A percentile compares a stretch with the other conserved stretches of the same genome.
phyloP scores from a whole-genome alignment of 257 asterid species.

The Solanum etuberosum region DNA sequence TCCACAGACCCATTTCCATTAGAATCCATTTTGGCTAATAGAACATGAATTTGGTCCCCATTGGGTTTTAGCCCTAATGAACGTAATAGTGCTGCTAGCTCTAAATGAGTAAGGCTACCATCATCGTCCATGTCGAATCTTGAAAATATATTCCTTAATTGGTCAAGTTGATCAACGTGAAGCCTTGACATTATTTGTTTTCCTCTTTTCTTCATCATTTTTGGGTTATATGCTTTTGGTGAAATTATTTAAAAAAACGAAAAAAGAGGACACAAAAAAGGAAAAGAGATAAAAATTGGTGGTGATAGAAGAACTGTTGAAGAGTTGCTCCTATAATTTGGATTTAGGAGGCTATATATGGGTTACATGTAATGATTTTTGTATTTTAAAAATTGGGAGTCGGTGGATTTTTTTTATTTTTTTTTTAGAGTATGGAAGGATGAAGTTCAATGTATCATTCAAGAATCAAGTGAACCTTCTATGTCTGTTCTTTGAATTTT shows the following conservation, averaged over 20 bases:
- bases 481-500: constrained; percentile 10
- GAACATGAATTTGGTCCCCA: constrained; percentile 65
- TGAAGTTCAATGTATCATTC: background rate
- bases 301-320: background rate
- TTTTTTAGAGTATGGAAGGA: background rate
- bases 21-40: constrained; percentile 57
- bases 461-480: background rate
- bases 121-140: constrained; percentile 92
- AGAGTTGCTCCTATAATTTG: background rate
- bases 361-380: background rate
- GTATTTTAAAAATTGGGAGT: background rate
- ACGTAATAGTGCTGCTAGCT: constrained; percentile 80
- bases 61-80: constrained; percentile 68
- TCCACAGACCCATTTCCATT: constrained; percentile 86
- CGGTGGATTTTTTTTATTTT: background rate
- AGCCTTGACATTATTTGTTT: constrained; percentile 7
- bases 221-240: background rate
- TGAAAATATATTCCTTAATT: constrained; percentile 55
- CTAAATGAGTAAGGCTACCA: constrained; percentile 85
- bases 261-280: background rate
- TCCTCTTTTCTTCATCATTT: background rate
- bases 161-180: constrained; percentile 44
- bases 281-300: background rate
- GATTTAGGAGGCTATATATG: background rate
- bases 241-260: background rate